Evolutionary conservation across 768 basidiomycete genomes (phyloP), one percentile per base, ranked within the genome.

Genomic region (Gyrodon lividus): DNA sequence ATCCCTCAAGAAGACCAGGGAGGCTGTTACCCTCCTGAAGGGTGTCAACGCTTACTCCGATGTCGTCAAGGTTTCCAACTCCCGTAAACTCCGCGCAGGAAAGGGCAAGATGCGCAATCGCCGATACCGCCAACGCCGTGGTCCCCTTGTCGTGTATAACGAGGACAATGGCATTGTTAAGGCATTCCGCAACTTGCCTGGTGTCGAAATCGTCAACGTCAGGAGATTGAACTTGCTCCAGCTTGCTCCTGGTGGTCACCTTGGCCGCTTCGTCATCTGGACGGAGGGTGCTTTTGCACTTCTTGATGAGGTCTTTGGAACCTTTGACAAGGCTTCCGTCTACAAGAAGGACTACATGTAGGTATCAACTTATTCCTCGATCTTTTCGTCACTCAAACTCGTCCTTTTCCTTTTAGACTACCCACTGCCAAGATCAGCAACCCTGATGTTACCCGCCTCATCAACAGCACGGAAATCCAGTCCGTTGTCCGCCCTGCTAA

Each of bases 201-300:
- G 97, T 75, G 95, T 98, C 62, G 97, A 98, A 77, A 77, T 96
- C 47, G 92, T 90, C 75, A 95, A 91, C 70, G 97, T 99, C 61
- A 82, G 86, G 71, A 76, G 90, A 46, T 78, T 99, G 64, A 99
- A 99, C 78, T 84, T 99, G 65, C 92, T 99, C 70, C 94, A 98
- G 76, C 92, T 99, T 70, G 97, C 97, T 14, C 97, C 97, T 43
- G 97, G 97, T 84, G 97, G 97, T 59, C 97, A 99, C 70, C 86
- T 99, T 54, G 97, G 97, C 55, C 92, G 97, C 57, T 99, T 99
- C 78, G 80, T 98, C 71, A 96, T 99, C 80, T 99, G 97, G 97
- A 98, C 97, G 55, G 89, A 96, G 77, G 80, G 80, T 64, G 97
- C 97, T 23, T 97, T 98, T 71, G 80, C 75, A 47, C 83, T 90